phyloP scores from a whole-genome alignment of 2,329 filamentous ascomycete species.

The Botryotinia narcissicola region DNA sequence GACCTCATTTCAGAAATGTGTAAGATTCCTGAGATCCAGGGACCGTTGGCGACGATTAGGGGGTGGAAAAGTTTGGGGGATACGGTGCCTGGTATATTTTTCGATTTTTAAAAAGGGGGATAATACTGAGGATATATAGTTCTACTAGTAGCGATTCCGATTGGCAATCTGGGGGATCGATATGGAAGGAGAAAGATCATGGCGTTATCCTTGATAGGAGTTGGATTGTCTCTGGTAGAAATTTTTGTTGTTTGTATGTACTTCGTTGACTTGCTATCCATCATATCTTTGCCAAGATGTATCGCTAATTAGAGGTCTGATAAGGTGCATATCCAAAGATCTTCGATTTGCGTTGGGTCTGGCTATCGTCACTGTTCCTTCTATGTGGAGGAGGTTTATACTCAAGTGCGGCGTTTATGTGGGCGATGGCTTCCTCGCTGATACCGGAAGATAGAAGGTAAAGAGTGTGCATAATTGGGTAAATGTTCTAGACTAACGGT shows the following conservation, averaged over 20 bases:
- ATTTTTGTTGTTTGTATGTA: slow-evolving; percentile 36
- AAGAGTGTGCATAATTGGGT: neutral
- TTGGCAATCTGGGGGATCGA: slow-evolving; percentile 35
- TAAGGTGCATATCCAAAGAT: slow-evolving; percentile 34
- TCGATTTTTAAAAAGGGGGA: neutral
- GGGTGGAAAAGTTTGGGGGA: slow-evolving; percentile 38
- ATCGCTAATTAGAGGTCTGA: neutral
- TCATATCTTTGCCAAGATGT: too few species aligned
- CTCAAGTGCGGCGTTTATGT: slow-evolving; percentile 37
- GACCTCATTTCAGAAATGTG: slow-evolving; percentile 30
- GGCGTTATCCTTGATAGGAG: slow-evolving; percentile 32
- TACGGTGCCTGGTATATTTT: slow-evolving; percentile 33
- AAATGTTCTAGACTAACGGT: neutral
- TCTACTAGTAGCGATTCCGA: slow-evolving; percentile 36
- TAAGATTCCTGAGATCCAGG: slow-evolving; percentile 35
- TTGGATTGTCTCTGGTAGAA: slow-evolving; percentile 29
- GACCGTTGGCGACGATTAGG: slow-evolving; percentile 34
- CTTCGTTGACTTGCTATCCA: too few species aligned
- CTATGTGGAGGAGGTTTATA: slow-evolving; percentile 37
- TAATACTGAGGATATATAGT: slow-evolving; percentile 25
- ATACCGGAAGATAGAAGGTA: slow-evolving; percentile 33
- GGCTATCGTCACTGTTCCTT: slow-evolving; percentile 35
- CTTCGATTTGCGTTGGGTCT: slow-evolving; percentile 33
- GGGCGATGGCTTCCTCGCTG: slow-evolving; percentile 36
- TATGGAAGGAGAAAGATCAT: slow-evolving; percentile 34